These are phyloP conservation scores for Neonectria punicea DNA, from an alignment of 2,329 filamentous ascomycete species.

Conservation along the genomic window DNA sequence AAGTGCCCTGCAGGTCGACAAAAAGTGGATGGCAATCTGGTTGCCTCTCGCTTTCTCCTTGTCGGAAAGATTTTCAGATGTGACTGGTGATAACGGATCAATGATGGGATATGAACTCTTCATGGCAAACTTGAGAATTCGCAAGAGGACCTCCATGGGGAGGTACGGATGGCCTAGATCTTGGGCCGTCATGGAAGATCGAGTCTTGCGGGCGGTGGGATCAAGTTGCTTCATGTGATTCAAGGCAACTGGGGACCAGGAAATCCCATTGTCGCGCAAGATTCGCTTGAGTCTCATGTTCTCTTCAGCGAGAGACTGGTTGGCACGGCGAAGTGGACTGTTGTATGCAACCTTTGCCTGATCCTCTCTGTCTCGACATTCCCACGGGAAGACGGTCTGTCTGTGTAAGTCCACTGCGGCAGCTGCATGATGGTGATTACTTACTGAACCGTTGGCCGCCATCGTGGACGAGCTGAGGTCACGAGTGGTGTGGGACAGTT, in stretches of 20 bases:
- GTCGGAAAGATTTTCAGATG: constrained; percentile 55
- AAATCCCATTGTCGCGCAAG: constrained; percentile 62
- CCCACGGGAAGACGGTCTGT: constrained; percentile 56
- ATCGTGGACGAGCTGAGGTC: constrained; percentile 25
- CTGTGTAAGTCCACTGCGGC: constrained; percentile 20
- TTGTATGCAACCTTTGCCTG: constrained; percentile 60
- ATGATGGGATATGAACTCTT: constrained; percentile 61
- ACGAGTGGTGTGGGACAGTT: constrained; percentile 15
- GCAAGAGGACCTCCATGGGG: constrained; percentile 63
- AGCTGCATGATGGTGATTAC: constrained; percentile 12
- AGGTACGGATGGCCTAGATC: constrained; percentile 54
- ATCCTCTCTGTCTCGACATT: constrained; percentile 64
- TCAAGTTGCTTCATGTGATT: constrained; percentile 47
- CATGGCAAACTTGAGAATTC: constrained; percentile 63
- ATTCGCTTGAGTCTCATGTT: constrained; percentile 62
- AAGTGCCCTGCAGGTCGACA: constrained; percentile 63
- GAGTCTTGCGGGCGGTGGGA: constrained; percentile 48
- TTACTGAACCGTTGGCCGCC: constrained; percentile 35
- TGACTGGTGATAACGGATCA: constrained; percentile 61
- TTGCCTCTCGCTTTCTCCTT: constrained; percentile 57
- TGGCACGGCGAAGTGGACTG: constrained; percentile 58
- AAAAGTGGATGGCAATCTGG: constrained; percentile 63
- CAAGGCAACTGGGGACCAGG: constrained; percentile 57
- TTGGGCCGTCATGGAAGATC: constrained; percentile 43
- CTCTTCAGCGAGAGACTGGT: constrained; percentile 59